A percentile compares a stretch with the other conserved stretches of the same genome.
Evolutionary conservation across 352 stramenopile genomes (phyloP).

Genomic region (Globisporangium spinosum): DNA sequence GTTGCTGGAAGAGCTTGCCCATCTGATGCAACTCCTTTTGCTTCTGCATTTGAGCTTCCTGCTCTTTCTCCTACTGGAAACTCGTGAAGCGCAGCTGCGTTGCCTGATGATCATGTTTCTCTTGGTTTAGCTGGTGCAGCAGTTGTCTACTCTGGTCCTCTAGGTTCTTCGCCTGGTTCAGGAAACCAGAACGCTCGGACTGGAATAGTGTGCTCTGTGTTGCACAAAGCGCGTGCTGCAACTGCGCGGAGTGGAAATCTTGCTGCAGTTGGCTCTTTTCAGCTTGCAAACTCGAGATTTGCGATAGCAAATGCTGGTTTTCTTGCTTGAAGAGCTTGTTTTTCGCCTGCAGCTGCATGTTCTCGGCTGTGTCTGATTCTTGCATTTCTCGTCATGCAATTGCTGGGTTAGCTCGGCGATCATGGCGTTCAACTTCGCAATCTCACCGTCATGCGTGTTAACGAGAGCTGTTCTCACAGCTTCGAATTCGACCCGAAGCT

Average conservation of each 20-base stretch:
- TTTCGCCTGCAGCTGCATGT: neutral
- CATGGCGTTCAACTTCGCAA: slow-evolving; percentile 8
- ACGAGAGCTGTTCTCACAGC: slow-evolving; percentile 1
- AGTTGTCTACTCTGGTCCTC: slow-evolving; percentile 33
- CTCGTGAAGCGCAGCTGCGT: slow-evolving; percentile 27
- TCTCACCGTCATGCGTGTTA: slow-evolving; percentile 7
- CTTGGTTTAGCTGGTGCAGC: slow-evolving; percentile 19
- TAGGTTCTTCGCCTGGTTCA: slow-evolving; percentile 24
- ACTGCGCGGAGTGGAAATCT: slow-evolving; percentile 19
- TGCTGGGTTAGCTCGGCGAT: slow-evolving; percentile 10
- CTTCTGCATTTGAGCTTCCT: slow-evolving; percentile 30
- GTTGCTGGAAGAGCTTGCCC: slow-evolving; percentile 42
- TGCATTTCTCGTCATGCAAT: slow-evolving; percentile 10
- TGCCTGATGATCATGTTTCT: slow-evolving; percentile 29
- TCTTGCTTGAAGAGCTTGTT: slow-evolving; percentile 13
- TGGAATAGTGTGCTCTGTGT: slow-evolving; percentile 27
- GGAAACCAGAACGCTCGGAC: slow-evolving; percentile 26
- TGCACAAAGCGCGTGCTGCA: slow-evolving; percentile 25
- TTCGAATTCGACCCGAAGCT: slow-evolving; percentile 12
- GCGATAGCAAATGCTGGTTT: slow-evolving; percentile 20
- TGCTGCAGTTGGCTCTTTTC: slow-evolving; percentile 16
- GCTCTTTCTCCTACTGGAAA: slow-evolving; percentile 36
- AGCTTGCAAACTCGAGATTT: slow-evolving; percentile 17
- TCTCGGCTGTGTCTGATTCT: neutral
- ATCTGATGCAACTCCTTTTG: slow-evolving; percentile 47